A percentile compares a stretch with the other conserved stretches of the same genome.
These are phyloP conservation scores for Mucuna pruriens DNA, from an alignment of 306 rosid genomes.

Conservation along the genomic window DNA sequence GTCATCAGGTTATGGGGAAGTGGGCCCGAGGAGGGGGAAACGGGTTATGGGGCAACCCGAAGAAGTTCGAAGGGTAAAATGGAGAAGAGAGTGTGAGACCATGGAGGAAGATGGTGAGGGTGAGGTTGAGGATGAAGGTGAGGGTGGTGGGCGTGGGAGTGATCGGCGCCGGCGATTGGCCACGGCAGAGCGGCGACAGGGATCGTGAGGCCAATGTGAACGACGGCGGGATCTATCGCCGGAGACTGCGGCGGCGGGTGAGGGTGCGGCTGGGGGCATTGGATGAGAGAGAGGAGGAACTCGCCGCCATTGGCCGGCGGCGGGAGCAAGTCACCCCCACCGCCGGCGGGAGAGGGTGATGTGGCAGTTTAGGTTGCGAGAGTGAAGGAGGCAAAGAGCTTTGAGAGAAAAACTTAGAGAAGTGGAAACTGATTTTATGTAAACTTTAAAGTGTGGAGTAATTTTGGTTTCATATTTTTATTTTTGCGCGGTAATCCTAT, in stretches of 20 bases:
- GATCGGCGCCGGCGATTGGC: constrained; percentile 63
- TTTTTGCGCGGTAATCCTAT: too few species aligned
- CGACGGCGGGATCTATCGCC: constrained; percentile 85
- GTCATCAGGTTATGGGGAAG: constrained; percentile 45
- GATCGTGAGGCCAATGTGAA: constrained; percentile 74
- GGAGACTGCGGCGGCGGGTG: constrained; percentile 53
- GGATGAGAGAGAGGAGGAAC: constrained; percentile 86
- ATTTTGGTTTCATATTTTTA: too few species aligned
- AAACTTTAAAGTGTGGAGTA: too few species aligned
- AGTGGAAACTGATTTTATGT: constrained; percentile 4
- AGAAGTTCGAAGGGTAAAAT: constrained; percentile 45
- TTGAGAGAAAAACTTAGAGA: constrained; percentile 12
- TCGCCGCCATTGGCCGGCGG: constrained; percentile 75
- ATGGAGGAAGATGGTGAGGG: constrained; percentile 39
- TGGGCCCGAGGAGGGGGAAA: constrained; percentile 52
- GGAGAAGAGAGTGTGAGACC: constrained; percentile 65
- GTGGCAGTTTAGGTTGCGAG: neutral
- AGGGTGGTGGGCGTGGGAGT: too few species aligned
- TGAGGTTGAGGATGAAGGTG: neutral
- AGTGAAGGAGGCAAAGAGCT: neutral
- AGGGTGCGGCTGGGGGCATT: constrained; percentile 47
- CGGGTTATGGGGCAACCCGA: constrained; percentile 74
- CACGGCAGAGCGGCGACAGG: constrained; percentile 50
- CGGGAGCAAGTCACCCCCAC: constrained; percentile 63
- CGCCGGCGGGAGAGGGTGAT: constrained; percentile 42